Percentiles rank a stretch among this genome's conserved stretches.
Conservation (phyloP, 192 early-diverging fungal genomes). For the Jimgerdemannia flammicorona region DNA sequence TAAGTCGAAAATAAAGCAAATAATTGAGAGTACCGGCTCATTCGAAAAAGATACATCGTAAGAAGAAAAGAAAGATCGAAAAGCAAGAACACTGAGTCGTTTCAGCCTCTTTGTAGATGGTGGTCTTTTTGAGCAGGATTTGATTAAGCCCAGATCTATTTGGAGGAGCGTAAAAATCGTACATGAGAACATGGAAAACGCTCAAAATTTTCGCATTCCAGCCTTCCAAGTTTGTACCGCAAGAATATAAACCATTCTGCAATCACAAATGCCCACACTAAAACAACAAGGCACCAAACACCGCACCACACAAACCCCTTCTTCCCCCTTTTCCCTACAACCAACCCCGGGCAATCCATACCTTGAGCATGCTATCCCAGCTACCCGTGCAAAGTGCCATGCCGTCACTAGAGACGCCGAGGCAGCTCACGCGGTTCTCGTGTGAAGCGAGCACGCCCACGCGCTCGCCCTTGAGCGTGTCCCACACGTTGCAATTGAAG, state of each 20-base stretch:
- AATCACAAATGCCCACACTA: neutral
- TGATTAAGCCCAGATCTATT: too few species aligned
- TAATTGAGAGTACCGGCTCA: too few species aligned
- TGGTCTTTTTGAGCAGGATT: too few species aligned
- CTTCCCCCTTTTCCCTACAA: neutral
- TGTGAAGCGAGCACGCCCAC: constrained; percentile 92
- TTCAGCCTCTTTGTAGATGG: too few species aligned
- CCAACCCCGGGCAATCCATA: constrained; percentile 37
- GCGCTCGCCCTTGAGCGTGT: constrained; percentile 93
- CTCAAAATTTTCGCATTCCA: too few species aligned
- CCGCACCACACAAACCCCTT: too few species aligned
- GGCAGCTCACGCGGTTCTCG: constrained; percentile 95
- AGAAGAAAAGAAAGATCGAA: neutral
- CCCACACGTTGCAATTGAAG: constrained; percentile 99
- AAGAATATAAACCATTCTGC: neutral
- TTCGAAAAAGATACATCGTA: too few species aligned
- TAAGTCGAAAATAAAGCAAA: neutral
- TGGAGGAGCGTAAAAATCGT: too few species aligned
- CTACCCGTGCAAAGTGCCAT: constrained; percentile 98
- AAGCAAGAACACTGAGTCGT: neutral
- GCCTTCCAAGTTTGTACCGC: too few species aligned
- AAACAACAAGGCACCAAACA: too few species aligned
- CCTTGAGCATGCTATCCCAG: constrained; percentile 97
- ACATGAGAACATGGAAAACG: too few species aligned
- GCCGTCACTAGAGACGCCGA: constrained; percentile 95